Evolutionary conservation across 2,329 filamentous ascomycete species (phyloP).

Genomic region (Alternaria viburni): DNA sequence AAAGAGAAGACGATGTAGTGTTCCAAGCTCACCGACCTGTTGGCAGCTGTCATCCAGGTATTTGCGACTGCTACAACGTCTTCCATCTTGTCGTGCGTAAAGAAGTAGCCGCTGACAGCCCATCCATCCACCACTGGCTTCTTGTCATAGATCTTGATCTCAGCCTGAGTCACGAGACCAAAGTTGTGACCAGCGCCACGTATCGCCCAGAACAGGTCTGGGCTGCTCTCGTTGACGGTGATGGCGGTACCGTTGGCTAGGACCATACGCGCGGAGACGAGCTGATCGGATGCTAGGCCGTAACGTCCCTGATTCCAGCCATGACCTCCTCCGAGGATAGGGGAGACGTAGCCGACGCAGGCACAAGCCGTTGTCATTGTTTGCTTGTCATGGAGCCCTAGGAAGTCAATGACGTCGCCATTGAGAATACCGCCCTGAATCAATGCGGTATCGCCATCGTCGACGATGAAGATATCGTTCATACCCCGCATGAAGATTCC

Average conservation of each 20-base stretch:
- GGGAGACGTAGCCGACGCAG: constrained; percentile 59
- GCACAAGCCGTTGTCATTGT: constrained; percentile 27
- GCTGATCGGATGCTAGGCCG: constrained; percentile 32
- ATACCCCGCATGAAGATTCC: constrained; percentile 40
- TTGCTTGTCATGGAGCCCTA: constrained; percentile 38
- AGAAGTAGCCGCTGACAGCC: constrained; percentile 18
- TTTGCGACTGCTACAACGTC: constrained; percentile 17
- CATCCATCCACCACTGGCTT: constrained; percentile 13
- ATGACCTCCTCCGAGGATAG: constrained; percentile 64
- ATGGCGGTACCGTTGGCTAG: constrained; percentile 45
- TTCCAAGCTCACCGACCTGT: constrained; percentile 15
- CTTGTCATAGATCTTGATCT: constrained; percentile 26
- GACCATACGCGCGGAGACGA: constrained; percentile 43
- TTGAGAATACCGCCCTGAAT: constrained; percentile 35
- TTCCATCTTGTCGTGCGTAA: constrained; percentile 26
- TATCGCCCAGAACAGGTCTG: constrained; percentile 50
- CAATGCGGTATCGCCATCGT: constrained; percentile 22
- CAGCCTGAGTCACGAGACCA: constrained; percentile 37
- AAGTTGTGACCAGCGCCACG: constrained; percentile 46
- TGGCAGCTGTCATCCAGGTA: constrained; percentile 14
- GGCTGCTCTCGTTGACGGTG: constrained; percentile 41
- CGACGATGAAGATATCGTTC: constrained; percentile 30
- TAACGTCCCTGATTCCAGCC: constrained; percentile 61
- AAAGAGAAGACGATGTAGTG: constrained; percentile 21
- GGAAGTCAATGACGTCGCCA: constrained; percentile 29